Percentiles rank a stretch among this genome's conserved stretches.
Evolutionary conservation across 192 early-diverging fungal species (phyloP).

Genomic region (Coemansia sp.): DNA sequence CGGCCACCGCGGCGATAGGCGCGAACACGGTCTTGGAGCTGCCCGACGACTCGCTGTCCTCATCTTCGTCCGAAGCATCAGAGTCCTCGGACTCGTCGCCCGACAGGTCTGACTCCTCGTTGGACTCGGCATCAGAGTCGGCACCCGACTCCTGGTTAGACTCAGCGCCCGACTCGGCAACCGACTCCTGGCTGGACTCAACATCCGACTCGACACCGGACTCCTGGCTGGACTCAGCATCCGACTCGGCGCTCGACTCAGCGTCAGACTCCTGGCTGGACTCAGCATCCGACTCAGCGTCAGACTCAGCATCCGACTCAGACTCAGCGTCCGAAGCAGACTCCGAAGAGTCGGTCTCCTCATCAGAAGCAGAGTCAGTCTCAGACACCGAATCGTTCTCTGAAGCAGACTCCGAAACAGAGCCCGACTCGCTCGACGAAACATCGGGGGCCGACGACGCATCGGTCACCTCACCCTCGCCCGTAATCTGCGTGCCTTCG

Average conservation of each 20-base stretch:
- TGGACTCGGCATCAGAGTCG: not conserved
- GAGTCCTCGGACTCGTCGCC: not conserved
- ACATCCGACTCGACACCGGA: no score
- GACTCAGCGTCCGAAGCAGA: constrained; percentile 2
- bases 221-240: no score
- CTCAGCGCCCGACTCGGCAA: no score
- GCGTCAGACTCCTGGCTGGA: not conserved
- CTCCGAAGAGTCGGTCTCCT: not conserved
- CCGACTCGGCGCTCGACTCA: not conserved
- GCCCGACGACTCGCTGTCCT: constrained; percentile 2
- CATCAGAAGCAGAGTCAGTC: not conserved
- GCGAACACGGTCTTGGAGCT: constrained; percentile 19
- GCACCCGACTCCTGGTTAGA: no score
- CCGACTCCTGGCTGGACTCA: no score
- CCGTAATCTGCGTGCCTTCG: constrained; percentile 11
- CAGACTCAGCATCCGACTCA: not conserved
- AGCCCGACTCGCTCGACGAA: not conserved
- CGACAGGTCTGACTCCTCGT: constrained; percentile 3
- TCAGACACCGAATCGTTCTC: not conserved
- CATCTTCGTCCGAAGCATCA: not conserved
- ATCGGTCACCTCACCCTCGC: not conserved
- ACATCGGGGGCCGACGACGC: not conserved
- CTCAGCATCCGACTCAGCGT: not conserved
- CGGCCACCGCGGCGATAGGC: constrained; percentile 31
- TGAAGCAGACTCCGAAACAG: not conserved